Evolutionary conservation across 2,329 filamentous ascomycete genomes (phyloP).

Genomic region (Trematosphaeria pertusa): DNA sequence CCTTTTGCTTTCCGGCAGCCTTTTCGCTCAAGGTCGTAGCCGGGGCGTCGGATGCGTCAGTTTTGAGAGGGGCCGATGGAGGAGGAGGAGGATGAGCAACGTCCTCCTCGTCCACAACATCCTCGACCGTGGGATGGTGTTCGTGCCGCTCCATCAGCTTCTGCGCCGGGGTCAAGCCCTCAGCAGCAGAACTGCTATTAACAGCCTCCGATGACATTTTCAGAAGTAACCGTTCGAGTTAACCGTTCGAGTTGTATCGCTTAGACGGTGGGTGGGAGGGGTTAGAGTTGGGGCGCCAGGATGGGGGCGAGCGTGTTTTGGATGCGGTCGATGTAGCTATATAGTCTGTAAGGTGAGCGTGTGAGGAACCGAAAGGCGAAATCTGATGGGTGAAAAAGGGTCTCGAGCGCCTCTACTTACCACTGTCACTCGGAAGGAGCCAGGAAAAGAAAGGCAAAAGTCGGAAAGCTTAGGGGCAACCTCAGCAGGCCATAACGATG

Average conservation of each 20-base stretch:
- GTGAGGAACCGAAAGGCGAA: not conserved
- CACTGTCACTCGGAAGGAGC: not conserved
- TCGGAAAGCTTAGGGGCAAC: not conserved
- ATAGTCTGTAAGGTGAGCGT: not conserved
- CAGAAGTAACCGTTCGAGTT: slow-evolving; percentile 47
- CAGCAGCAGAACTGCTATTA: slow-evolving; percentile 39
- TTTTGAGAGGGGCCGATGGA: slow-evolving; percentile 53
- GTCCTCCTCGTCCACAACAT: slow-evolving; percentile 81
- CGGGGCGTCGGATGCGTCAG: slow-evolving; percentile 26
- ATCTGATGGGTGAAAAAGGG: not conserved
- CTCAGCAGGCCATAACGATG: slow-evolving; percentile 13
- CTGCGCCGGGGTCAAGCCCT: slow-evolving; percentile 56
- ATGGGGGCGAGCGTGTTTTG: not conserved
- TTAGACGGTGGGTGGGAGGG: slow-evolving; percentile 39
- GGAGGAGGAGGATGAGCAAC: slow-evolving; percentile 63
- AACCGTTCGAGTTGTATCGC: slow-evolving; percentile 44
- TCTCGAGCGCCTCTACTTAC: not conserved
- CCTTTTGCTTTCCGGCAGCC: slow-evolving; percentile 73
- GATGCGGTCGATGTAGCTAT: not conserved
- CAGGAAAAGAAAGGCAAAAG: not conserved
- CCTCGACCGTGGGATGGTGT: slow-evolving; percentile 77
- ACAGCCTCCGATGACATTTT: slow-evolving; percentile 48
- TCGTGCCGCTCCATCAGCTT: slow-evolving; percentile 71
- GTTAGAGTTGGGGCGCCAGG: slow-evolving; percentile 38
- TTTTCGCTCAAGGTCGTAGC: slow-evolving; percentile 63